Base-by-base conservation (phyloP, 2,329 filamentous ascomycete species). In the Botryotinia narcissicola region DNA sequence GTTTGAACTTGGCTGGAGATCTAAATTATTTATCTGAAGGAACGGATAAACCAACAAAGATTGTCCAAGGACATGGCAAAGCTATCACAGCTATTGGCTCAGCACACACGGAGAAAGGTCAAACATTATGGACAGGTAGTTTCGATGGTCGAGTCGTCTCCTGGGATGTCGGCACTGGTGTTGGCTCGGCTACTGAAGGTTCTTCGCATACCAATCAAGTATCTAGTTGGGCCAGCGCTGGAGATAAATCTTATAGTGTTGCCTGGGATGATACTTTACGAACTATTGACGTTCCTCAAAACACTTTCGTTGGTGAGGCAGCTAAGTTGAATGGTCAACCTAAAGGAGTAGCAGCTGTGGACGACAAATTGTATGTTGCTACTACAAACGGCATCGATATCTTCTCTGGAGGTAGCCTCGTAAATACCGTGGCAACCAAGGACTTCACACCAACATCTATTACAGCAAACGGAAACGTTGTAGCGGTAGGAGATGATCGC, bases 231-330 rank as follows among this genome's bases (percentile, higher is more conserved):
- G 85, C 91, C 4, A 84, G 89, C 0, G 85, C 85, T 12, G 81
- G 85, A 3, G 88, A 90, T 48, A 87, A 90, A 76, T 89, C 94
- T n/a, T 95, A 93, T 84, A 95, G 91, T 79, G 92, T 95, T 71
- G 95, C 91, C 76, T 99, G 95, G 96, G 96, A 99, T 80, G 96
- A 99, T 82, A 94, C 91, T 1, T 86, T 98, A 51, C 91, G 94
- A 75, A 91, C 89, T 61, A 87, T 97, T 51, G 94, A 97, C 76
- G 87, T 92, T 74, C 87, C 90, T 0, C 89, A 91, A 70, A 91
- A 90, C 79, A 93, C 91, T 0, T 98, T 97, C 81, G 87, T 91
- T 9, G 93, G 92, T 72, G 86, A 87, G 68, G 85, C 89, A 1
- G 83, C 87, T 46, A 91, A 92, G 80, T 87, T 97, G 32, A 86